phyloP scores from a whole-genome alignment of 2,329 filamentous ascomycete genomes.

The Microdochium trichocladiopsis region DNA sequence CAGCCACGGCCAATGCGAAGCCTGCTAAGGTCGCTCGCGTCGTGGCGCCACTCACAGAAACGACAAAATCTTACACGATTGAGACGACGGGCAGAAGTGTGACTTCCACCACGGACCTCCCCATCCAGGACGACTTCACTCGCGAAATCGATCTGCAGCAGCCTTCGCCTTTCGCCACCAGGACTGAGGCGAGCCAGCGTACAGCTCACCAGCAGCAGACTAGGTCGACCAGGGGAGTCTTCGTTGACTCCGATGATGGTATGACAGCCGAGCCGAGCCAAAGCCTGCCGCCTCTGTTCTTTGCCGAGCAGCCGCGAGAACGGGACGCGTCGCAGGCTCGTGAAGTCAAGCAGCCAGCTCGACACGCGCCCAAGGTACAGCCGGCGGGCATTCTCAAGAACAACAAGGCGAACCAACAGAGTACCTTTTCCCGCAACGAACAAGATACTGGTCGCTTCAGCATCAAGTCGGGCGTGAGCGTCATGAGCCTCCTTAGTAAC shows the following conservation, averaged over 20 bases:
- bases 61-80: slow-evolving; percentile 15
- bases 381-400: slow-evolving; percentile 27
- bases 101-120: slow-evolving; percentile 20
- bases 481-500: slow-evolving; percentile 19
- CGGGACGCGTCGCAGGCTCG: slow-evolving; percentile 11
- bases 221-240: slow-evolving; percentile 8
- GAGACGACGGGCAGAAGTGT: slow-evolving; percentile 26
- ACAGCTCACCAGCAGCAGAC: slow-evolving; percentile 11
- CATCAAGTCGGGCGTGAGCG: slow-evolving; percentile 23
- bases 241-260: slow-evolving; percentile 9
- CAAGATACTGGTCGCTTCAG: slow-evolving; percentile 26
- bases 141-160: slow-evolving; percentile 26
- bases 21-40: slow-evolving; percentile 23
- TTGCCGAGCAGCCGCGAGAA: slow-evolving; percentile 7
- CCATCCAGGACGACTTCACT: slow-evolving; percentile 27
- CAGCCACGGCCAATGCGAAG: slow-evolving; percentile 14
- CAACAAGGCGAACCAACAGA: slow-evolving; percentile 16
- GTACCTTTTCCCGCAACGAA: slow-evolving; percentile 6
- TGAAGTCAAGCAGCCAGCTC: slow-evolving; percentile 1
- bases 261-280: slow-evolving; percentile 18
- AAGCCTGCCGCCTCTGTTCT: slow-evolving; percentile 17
- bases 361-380: slow-evolving; percentile 8
- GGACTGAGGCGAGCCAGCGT: neutral
- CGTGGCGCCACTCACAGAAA: slow-evolving; percentile 16
- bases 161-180: slow-evolving; percentile 20